Conservation (phyloP, 176 grass and related monocot genomes). For the Pontederia crassipes region DNA sequence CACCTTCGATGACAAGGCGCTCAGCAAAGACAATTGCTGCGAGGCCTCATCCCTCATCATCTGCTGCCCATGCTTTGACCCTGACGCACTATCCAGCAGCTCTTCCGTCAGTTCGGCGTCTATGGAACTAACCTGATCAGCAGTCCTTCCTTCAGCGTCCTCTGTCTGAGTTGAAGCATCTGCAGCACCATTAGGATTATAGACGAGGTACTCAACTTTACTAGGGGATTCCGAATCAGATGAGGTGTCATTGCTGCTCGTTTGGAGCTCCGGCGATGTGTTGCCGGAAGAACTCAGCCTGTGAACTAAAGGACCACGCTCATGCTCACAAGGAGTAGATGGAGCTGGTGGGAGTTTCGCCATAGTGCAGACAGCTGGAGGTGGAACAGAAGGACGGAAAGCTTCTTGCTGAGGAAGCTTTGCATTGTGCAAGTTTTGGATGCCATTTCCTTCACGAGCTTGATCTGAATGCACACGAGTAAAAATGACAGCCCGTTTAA, state of each 20-base stretch:
- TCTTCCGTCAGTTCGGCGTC: slow-evolving; percentile 15
- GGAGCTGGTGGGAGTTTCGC: slow-evolving; percentile 24
- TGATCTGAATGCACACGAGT: slow-evolving; percentile 27
- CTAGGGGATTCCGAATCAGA: slow-evolving; percentile 27
- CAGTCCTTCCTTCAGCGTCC: slow-evolving; percentile 21
- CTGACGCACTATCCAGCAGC: too few relatives aligned
- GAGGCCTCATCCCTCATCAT: too few relatives aligned
- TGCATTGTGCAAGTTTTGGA: slow-evolving; percentile 42
- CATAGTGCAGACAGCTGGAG: slow-evolving; percentile 33
- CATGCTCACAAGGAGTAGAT: slow-evolving; percentile 32
- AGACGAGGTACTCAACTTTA: slow-evolving; percentile 34
- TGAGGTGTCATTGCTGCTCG: slow-evolving; percentile 10
- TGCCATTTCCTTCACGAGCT: slow-evolving; percentile 26
- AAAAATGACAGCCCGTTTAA: neutral
- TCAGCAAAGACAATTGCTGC: too few relatives aligned
- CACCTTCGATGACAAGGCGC: slow-evolving; percentile 15
- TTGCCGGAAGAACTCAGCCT: slow-evolving; percentile 8
- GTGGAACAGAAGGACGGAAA: slow-evolving; percentile 45
- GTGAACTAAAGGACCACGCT: slow-evolving; percentile 27
- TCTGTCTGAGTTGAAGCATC: slow-evolving; percentile 84
- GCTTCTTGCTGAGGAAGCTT: slow-evolving; percentile 20
- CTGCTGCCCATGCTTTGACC: too few relatives aligned
- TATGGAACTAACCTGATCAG: slow-evolving; percentile 24
- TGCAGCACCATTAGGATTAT: slow-evolving; percentile 32
- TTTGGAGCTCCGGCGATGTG: slow-evolving; percentile 21